Percentiles rank a stretch among this genome's conserved stretches.
phyloP scores from a whole-genome alignment of 164 flowering plant species.

The Pachysandra terminalis region DNA sequence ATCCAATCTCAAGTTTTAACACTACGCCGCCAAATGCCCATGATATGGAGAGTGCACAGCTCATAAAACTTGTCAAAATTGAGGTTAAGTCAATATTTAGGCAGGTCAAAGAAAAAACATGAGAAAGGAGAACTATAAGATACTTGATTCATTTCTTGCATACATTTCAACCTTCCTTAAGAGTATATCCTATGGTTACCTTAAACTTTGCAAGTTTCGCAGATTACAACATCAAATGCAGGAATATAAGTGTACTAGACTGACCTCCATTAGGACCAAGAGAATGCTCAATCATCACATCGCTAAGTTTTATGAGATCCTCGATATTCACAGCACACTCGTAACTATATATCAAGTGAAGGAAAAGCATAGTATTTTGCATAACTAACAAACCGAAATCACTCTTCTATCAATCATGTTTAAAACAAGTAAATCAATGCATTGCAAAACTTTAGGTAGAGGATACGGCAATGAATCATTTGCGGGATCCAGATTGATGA shows the following conservation, averaged over 20 bases:
- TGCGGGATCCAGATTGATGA: slow-evolving; percentile 95
- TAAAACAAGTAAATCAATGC: neutral
- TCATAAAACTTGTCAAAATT: no score
- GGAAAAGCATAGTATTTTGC: slow-evolving; percentile 16
- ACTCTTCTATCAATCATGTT: slow-evolving; percentile 2
- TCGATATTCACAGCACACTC: slow-evolving; percentile 90
- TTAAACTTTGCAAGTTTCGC: neutral
- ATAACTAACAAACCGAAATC: neutral
- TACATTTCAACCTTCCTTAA: neutral
- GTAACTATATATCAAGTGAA: slow-evolving; percentile 49
- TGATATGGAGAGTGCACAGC: no score
- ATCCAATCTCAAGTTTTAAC: no score
- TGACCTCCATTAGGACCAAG: slow-evolving; percentile 99
- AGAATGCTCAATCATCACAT: slow-evolving; percentile 88
- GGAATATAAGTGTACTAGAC: neutral
- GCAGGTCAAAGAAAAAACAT: no score
- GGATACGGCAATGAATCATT: slow-evolving; percentile 96
- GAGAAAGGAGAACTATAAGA: no score
- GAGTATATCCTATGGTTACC: neutral
- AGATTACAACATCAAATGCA: neutral
- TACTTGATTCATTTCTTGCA: no score
- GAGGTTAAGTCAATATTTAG: no score
- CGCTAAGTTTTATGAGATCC: slow-evolving; percentile 81
- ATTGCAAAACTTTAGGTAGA: neutral
- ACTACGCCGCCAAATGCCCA: no score